These are phyloP conservation scores for Neurospora sp. DNA, from an alignment of 495 filamentous ascomycete genomes.

Conservation along the genomic window DNA sequence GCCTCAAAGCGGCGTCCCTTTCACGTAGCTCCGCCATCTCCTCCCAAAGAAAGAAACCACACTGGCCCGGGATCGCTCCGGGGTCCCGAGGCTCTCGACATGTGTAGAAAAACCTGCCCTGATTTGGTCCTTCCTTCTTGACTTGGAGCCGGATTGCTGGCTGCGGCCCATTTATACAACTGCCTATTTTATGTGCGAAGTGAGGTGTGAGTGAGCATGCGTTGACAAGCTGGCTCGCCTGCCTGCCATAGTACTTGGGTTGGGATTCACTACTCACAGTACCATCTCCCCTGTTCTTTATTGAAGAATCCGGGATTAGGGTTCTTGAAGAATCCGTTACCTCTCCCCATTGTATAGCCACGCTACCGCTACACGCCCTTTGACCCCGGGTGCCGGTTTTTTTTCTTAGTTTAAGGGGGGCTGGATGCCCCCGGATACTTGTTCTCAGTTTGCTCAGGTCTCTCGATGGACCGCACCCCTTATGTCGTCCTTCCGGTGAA, in stretches of 20 bases:
- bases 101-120: constrained; percentile 58
- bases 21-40: constrained; percentile 50
- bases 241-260: background rate
- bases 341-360: background rate
- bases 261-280: background rate
- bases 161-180: constrained; percentile 27
- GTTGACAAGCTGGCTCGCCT: background rate
- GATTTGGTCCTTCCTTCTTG: constrained; percentile 57
- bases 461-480: background rate
- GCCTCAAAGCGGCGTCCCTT: constrained; percentile 33
- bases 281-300: background rate
- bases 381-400: background rate
- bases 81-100: constrained; percentile 31
- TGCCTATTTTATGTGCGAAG: background rate
- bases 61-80: constrained; percentile 23
- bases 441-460: background rate
- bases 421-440: background rate
- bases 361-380: background rate
- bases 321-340: background rate
- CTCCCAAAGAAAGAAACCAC: constrained; percentile 65
- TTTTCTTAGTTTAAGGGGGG: background rate
- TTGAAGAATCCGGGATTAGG: background rate
- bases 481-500: background rate
- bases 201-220: background rate
- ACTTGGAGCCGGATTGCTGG: constrained; percentile 50